A percentile compares a stretch with the other conserved stretches of the same genome.
phyloP scores from a whole-genome alignment of 2,329 filamentous ascomycete genomes.

The Lecanicillium sp. region DNA sequence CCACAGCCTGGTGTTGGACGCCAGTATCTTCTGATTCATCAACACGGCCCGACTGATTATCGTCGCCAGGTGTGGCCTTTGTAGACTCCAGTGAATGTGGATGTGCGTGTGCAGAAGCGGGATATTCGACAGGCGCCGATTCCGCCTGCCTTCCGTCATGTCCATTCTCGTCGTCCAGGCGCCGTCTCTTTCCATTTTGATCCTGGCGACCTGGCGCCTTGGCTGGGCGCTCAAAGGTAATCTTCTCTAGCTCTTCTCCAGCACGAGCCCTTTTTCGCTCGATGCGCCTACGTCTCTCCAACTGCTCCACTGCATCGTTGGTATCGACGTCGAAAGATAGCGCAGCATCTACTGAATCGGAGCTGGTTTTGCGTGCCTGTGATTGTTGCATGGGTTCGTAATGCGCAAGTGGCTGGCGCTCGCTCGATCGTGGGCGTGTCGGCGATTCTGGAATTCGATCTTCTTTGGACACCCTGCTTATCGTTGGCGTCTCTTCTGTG shows the following conservation, averaged over 20 bases:
- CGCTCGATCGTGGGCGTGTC: constrained; percentile 20
- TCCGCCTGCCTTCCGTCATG: neutral
- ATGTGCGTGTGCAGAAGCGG: constrained; percentile 20
- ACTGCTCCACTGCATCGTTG: constrained; percentile 37
- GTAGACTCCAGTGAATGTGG: constrained; percentile 23
- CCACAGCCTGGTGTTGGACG: constrained; percentile 10
- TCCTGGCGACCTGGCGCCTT: constrained; percentile 19
- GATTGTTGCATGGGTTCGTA: constrained; percentile 43
- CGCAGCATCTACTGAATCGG: constrained; percentile 20
- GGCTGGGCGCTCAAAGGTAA: constrained; percentile 29
- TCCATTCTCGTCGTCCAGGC: neutral
- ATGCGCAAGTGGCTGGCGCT: constrained; percentile 30
- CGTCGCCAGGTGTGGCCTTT: constrained; percentile 27
- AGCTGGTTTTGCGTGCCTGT: constrained; percentile 33
- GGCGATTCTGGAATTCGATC: constrained; percentile 34
- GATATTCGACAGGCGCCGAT: neutral
- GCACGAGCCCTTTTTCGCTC: constrained; percentile 35
- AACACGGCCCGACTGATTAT: constrained; percentile 14
- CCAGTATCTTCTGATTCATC: constrained; percentile 15
- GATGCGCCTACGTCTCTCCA: constrained; percentile 32
- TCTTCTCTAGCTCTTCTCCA: constrained; percentile 34
- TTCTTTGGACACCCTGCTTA: constrained; percentile 21
- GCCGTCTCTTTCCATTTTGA: constrained; percentile 21
- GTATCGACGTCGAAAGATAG: constrained; percentile 29
- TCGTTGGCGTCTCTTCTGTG: constrained; percentile 23